Percentiles rank a stretch among this genome's conserved stretches.
phyloP scores from a whole-genome alignment of 306 rosid genomes.

The Cucumis cinereus region DNA sequence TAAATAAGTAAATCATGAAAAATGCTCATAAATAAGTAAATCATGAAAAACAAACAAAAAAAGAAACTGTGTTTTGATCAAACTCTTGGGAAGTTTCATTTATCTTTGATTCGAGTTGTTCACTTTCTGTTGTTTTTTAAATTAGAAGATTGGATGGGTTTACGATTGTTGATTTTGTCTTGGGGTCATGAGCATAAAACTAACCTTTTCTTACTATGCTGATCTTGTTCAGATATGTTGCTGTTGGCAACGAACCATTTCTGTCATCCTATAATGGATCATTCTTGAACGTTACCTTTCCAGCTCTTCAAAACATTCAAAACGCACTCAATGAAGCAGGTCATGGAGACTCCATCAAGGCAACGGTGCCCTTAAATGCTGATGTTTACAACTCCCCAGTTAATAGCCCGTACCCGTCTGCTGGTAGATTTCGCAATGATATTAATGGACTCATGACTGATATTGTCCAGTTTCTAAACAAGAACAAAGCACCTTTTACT shows the following conservation, averaged over 20 bases:
- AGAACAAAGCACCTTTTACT: conserved; percentile 74
- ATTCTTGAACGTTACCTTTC: conserved; percentile 67
- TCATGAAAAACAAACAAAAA: neutral
- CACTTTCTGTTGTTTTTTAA: neutral
- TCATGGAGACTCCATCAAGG: conserved; percentile 57
- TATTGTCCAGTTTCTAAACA: conserved; percentile 54
- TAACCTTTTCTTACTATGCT: conserved; percentile 1
- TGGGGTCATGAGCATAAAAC: neutral
- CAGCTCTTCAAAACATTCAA: conserved; percentile 92
- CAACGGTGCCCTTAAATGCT: conserved; percentile 92
- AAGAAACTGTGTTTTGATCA: neutral
- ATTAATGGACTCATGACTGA: conserved; percentile 66
- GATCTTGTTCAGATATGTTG: conserved; percentile 59
- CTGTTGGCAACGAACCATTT: conserved; percentile 98
- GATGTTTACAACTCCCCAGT: conserved; percentile 75
- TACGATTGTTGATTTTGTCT: neutral
- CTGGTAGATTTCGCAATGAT: conserved; percentile 71
- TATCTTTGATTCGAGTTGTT: neutral
- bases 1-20: neutral
- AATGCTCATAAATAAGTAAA: neutral
- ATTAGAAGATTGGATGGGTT: neutral
- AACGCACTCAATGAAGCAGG: conserved; percentile 86
- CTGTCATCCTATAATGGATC: conserved; percentile 76
- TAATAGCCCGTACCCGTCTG: conserved; percentile 51
- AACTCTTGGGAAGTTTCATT: neutral